Base-by-base conservation (phyloP, 164 flowering plant species). In the Dillenia suffruticosa region DNA sequence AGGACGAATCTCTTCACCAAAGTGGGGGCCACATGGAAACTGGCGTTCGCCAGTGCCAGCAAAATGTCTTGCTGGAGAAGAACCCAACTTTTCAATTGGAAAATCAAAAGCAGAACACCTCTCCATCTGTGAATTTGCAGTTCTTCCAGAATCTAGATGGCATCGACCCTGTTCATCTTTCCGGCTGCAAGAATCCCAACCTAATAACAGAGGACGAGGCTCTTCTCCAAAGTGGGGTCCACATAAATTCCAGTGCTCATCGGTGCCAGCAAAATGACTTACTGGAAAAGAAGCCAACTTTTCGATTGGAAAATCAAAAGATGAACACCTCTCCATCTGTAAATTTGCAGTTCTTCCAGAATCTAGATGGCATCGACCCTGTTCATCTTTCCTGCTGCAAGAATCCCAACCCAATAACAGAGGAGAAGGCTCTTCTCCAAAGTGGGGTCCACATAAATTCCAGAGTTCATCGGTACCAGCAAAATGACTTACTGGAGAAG, bases 271-370 rank as follows among this genome's bases (percentile, higher is more conserved):
- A 32, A 32, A 12, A 43, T 26, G 26, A 16, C 64, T 56, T 59
- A 61, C 47, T 49, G 65, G 52, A 57, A 59, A 24, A 57, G 55
- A 58, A 14, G 47, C 54, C 66, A 61, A 69, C 11, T 68, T 64
- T 43, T 43, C 48, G n/a, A 64, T 56, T 15, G 64, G 47, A 14
- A 66, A 54, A 43, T 71, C 67, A 48, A 40, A 54, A 55, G 40
- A 46, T 17, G 45, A 45, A 2, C 49, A 40, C 47, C 54, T 2
- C 7, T 32, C 7, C 40, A 5, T 32, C 40, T 32, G 40, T 32
- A 32, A 32, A 32, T 6, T 32, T 26, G 32, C 3, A 32, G 40
- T 32, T 10, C 52, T 43, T 32, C 40, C 40, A 32, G 6, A 32
- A 32, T 32, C 40, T 6, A 32, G 6, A 32, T 32, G 0, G 40